Conservation (phyloP, 805 yeast genomes). For the Candida ficus region DNA sequence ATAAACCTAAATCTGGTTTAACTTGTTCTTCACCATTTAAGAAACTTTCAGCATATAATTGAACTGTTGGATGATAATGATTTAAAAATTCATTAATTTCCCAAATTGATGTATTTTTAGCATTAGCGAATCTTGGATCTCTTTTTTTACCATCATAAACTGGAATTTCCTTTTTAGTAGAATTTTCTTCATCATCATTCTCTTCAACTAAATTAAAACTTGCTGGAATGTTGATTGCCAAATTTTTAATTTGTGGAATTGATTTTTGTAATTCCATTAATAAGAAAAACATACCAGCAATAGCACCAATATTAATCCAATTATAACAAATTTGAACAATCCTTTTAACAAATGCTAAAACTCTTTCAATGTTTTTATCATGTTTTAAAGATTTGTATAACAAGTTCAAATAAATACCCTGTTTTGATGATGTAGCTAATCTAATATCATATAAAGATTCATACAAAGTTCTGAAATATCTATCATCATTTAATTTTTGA, state of each 20-base stretch:
- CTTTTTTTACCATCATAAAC: constrained; percentile 80
- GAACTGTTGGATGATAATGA: constrained; percentile 92
- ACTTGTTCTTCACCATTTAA: constrained; percentile 39
- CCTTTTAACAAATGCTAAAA: constrained; percentile 87
- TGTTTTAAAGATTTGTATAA: constrained; percentile 76
- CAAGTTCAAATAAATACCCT: constrained; percentile 84
- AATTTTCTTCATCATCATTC: constrained; percentile 28
- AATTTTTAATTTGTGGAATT: constrained; percentile 61
- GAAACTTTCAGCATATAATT: constrained; percentile 68
- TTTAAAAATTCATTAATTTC: constrained; percentile 67
- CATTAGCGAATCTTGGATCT: constrained; percentile 91
- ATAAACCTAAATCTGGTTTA: constrained; percentile 89
- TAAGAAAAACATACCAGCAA: constrained; percentile 76
- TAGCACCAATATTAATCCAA: constrained; percentile 86
- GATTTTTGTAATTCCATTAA: constrained; percentile 61
- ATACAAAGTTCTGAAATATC: constrained; percentile 84
- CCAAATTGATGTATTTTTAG: constrained; percentile 80
- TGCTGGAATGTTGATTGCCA: constrained; percentile 50
- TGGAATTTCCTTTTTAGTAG: constrained; percentile 11
- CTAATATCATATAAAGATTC: constrained; percentile 86
- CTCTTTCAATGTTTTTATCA: constrained; percentile 58
- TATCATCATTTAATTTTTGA: constrained; percentile 51
- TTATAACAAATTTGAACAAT: constrained; percentile 77
- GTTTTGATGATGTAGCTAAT: constrained; percentile 81
- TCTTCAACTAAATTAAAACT: constrained; percentile 42